phyloP scores from a whole-genome alignment of 345 rosid genomes.

The Sisymbrium irio region DNA sequence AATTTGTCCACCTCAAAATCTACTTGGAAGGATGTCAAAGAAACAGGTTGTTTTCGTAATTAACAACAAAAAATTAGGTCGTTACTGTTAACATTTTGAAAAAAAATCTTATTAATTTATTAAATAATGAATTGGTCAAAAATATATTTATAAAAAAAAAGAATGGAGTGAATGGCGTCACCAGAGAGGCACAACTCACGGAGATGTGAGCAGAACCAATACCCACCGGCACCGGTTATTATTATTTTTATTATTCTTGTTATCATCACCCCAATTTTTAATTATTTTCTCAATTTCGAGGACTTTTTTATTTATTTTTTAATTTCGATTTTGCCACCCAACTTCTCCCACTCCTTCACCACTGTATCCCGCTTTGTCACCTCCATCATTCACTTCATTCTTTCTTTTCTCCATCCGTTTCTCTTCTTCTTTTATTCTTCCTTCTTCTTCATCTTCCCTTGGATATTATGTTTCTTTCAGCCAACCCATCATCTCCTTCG shows the following conservation, averaged over 20 bases:
- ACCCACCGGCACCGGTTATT: constrained; percentile 21
- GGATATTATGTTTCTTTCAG: constrained; percentile 4
- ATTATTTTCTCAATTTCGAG: not conserved
- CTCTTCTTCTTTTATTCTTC: not conserved
- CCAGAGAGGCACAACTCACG: constrained; percentile 23
- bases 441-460: not conserved
- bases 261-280: not conserved
- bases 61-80: not conserved
- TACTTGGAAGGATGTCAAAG: not conserved
- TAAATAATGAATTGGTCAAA: not conserved
- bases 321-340: not conserved
- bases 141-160: not conserved
- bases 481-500: too few relatives aligned
- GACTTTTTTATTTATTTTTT: not conserved
- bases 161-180: constrained; percentile 21
- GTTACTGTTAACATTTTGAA: not conserved
- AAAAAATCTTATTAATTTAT: not conserved
- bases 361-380: constrained; percentile 20
- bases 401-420: not conserved
- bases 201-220: constrained; percentile 17
- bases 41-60: not conserved
- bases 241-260: not conserved
- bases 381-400: constrained; percentile 19
- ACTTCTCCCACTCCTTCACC: constrained; percentile 29
- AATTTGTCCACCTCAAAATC: not conserved